Conservation (phyloP, 192 early-diverging fungal species). For the Podila clonocystis region DNA sequence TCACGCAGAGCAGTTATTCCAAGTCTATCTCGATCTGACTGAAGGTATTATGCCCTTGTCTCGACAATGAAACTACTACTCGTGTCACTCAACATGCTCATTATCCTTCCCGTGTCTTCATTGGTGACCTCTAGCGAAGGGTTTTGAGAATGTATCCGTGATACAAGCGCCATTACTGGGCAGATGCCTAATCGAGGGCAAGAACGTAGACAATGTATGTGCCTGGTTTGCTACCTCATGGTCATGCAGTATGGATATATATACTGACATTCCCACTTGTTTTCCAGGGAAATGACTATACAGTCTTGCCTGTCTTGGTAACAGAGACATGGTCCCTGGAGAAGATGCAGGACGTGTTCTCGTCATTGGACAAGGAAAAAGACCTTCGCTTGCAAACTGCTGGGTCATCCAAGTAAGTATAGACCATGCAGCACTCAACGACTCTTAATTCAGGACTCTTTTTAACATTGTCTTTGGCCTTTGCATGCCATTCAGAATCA, state of each 20-base stretch:
- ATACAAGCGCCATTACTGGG: conserved; percentile 17
- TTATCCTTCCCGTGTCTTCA: neutral
- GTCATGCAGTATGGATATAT: too few relatives aligned
- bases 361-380: conserved; percentile 4
- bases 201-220: conserved; percentile 39
- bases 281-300: conserved; percentile 80
- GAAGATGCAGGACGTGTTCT: conserved; percentile 21
- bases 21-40: conserved; percentile 36
- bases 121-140: conserved; percentile 20
- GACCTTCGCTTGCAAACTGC: conserved; percentile 18
- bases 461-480: neutral
- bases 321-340: conserved; percentile 29
- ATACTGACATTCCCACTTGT: neutral
- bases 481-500: conserved; percentile 12
- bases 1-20: conserved; percentile 38
- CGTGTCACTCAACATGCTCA: neutral
- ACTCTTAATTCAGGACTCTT: too few relatives aligned
- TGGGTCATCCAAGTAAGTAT: conserved; percentile 19
- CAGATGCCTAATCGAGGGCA: conserved; percentile 30
- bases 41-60: conserved; percentile 6
- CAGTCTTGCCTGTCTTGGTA: conserved; percentile 14
- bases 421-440: neutral
- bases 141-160: conserved; percentile 25
- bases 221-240: too few relatives aligned
- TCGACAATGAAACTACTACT: neutral